Evolutionary conservation across 371 early-diverging fungal genomes (phyloP).

Genomic region (Thermomucor indicae-seudaticae): DNA sequence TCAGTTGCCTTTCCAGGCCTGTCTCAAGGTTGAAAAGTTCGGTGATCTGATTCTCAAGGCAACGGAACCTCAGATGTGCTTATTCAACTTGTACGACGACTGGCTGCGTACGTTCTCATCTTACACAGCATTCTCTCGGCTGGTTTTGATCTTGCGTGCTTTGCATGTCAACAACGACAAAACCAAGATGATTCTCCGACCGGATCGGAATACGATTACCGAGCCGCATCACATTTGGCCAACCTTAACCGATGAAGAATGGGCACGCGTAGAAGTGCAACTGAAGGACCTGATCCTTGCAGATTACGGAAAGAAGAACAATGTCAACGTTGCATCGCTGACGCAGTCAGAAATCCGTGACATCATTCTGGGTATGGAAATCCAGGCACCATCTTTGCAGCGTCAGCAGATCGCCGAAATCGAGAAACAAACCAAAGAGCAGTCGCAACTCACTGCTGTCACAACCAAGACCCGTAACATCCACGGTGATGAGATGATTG

Average conservation of each 20-base stretch:
- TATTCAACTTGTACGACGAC: slow-evolving; percentile 91
- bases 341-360: slow-evolving; percentile 98
- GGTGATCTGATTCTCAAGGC: slow-evolving; percentile 97
- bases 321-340: slow-evolving; percentile 94
- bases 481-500: slow-evolving; percentile 98
- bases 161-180: slow-evolving; percentile 95
- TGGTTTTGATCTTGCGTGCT: slow-evolving; percentile 94
- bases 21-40: slow-evolving; percentile 97
- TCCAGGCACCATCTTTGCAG: slow-evolving; percentile 94
- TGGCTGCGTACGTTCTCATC: slow-evolving; percentile 93
- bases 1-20: slow-evolving; percentile 96
- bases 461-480: slow-evolving; percentile 96
- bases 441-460: slow-evolving; percentile 90
- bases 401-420: slow-evolving; percentile 97
- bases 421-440: slow-evolving; percentile 92
- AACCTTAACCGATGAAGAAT: slow-evolving; percentile 92
- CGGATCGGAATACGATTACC: slow-evolving; percentile 89
- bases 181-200: slow-evolving; percentile 92
- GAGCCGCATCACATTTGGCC: slow-evolving; percentile 98
- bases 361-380: slow-evolving; percentile 99
- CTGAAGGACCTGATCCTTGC: slow-evolving; percentile 97
- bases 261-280: slow-evolving; percentile 96
- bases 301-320: slow-evolving; percentile 99
- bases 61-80: slow-evolving; percentile 93
- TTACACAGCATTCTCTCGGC: slow-evolving; percentile 98